Evolutionary conservation across 2,329 filamentous ascomycete genomes (phyloP).

Genomic region (Lasiodiplodia sp.): DNA sequence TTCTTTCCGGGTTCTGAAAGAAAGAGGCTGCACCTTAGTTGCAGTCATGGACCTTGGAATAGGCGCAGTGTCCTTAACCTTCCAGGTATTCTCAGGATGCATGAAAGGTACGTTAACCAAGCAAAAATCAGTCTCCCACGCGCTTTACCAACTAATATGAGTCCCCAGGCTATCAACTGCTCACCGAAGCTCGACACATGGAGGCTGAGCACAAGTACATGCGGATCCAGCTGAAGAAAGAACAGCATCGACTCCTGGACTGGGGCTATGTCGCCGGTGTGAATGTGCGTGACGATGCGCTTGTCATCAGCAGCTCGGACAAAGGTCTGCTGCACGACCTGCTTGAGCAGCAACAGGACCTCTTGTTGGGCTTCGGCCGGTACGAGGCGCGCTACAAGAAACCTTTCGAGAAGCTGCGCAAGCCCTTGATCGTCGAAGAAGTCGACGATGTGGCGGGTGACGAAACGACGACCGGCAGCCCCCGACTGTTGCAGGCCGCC

Average conservation of each 20-base stretch:
- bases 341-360: slow-evolving; percentile 43
- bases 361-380: slow-evolving; percentile 42
- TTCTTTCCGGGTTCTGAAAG: background rate
- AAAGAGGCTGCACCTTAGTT: background rate
- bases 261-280: slow-evolving; percentile 46
- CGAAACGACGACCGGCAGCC: background rate
- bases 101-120: slow-evolving; percentile 37
- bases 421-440: slow-evolving; percentile 41
- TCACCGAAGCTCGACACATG: slow-evolving; percentile 46
- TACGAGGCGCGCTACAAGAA: slow-evolving; percentile 42
- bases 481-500: slow-evolving; percentile 29
- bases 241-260: slow-evolving; percentile 48
- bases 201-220: slow-evolving; percentile 43
- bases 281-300: slow-evolving; percentile 42
- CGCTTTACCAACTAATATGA: background rate
- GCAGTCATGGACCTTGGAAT: slow-evolving; percentile 29
- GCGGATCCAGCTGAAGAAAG: slow-evolving; percentile 46
- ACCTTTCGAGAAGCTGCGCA: slow-evolving; percentile 36
- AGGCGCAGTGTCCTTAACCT: slow-evolving; percentile 43
- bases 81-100: slow-evolving; percentile 48
- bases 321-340: slow-evolving; percentile 46
- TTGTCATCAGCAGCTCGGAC: slow-evolving; percentile 43
- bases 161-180: slow-evolving; percentile 45
- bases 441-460: slow-evolving; percentile 31
- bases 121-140: background rate